These are phyloP conservation scores for Lizonia empirigonia DNA, from an alignment of 2,329 filamentous ascomycete species.

Conservation along the genomic window DNA sequence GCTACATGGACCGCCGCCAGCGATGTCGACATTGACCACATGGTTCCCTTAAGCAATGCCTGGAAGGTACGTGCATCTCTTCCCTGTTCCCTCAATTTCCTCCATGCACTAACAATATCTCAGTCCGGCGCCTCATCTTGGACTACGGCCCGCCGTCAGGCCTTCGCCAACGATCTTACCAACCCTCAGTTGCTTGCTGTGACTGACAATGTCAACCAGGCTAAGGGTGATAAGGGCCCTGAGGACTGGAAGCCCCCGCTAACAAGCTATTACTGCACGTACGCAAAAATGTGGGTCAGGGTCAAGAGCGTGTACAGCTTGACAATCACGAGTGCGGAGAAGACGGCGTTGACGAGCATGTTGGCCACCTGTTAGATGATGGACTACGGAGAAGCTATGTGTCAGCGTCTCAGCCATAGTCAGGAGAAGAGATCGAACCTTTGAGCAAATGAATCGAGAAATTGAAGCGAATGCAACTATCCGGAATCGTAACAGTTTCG, in stretches of 20 bases:
- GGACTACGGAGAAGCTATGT: no score
- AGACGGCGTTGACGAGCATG: slow-evolving; percentile 69
- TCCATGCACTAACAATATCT: neutral
- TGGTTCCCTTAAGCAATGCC: slow-evolving; percentile 80
- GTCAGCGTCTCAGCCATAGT: no score
- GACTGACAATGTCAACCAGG: slow-evolving; percentile 75
- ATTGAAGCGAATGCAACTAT: no score
- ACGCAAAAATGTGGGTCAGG: slow-evolving; percentile 75
- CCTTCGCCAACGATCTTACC: slow-evolving; percentile 77
- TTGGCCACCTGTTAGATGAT: slow-evolving; percentile 63
- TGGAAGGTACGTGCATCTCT: slow-evolving; percentile 61
- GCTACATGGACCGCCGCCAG: slow-evolving; percentile 69
- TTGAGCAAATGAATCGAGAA: no score
- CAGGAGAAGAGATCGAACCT: no score
- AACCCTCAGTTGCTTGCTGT: slow-evolving; percentile 80
- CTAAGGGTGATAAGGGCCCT: slow-evolving; percentile 74
- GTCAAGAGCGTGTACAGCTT: slow-evolving; percentile 77
- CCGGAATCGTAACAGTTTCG: no score
- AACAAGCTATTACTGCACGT: slow-evolving; percentile 73
- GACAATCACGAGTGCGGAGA: slow-evolving; percentile 74
- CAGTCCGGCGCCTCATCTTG: slow-evolving; percentile 73
- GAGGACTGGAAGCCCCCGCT: slow-evolving; percentile 73
- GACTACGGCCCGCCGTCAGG: slow-evolving; percentile 69
- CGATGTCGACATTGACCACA: slow-evolving; percentile 82
- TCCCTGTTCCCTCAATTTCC: neutral